These are phyloP conservation scores for Mycena polygramma DNA, from an alignment of 768 basidiomycete species.

Conservation along the genomic window DNA sequence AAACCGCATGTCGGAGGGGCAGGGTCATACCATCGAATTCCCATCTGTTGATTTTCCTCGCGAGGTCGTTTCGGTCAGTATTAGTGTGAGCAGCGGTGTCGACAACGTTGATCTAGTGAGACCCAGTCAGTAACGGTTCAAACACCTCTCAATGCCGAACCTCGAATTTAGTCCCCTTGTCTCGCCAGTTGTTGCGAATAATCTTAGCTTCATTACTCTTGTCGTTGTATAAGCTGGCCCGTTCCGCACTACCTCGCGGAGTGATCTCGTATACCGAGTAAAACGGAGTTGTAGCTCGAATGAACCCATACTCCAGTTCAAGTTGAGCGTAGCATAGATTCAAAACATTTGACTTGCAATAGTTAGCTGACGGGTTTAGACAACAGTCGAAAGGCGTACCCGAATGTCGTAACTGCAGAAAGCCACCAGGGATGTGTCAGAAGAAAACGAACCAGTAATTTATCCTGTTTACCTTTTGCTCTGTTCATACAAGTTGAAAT, in stretches of 20 bases:
- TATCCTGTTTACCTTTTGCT: slow-evolving; percentile 48
- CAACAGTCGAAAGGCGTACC: slow-evolving; percentile 1
- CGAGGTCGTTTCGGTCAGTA: slow-evolving; percentile 48
- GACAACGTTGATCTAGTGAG: slow-evolving; percentile 52
- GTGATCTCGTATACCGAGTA: slow-evolving; percentile 58
- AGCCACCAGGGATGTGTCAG: background rate
- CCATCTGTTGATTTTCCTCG: slow-evolving; percentile 54
- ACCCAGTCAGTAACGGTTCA: background rate
- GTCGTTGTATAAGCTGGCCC: slow-evolving; percentile 47
- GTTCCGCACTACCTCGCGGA: slow-evolving; percentile 41
- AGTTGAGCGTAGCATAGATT: slow-evolving; percentile 60
- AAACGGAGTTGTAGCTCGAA: slow-evolving; percentile 62
- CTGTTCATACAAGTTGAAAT: slow-evolving; percentile 59
- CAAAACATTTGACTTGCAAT: slow-evolving; percentile 54
- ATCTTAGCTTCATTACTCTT: slow-evolving; percentile 47
- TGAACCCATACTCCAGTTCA: slow-evolving; percentile 59
- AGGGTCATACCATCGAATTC: slow-evolving; percentile 48
- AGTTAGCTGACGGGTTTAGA: background rate
- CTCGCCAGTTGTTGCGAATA: slow-evolving; percentile 49
- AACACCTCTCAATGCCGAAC: background rate
- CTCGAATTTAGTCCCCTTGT: slow-evolving; percentile 26
- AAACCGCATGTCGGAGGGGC: background rate
- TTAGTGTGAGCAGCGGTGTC: slow-evolving; percentile 43
- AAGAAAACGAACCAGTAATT: background rate
- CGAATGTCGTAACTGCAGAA: slow-evolving; percentile 53